Percentiles rank a stretch among this genome's conserved stretches.
Conservation (phyloP, 805 yeast species). For the Candida michaelii region DNA sequence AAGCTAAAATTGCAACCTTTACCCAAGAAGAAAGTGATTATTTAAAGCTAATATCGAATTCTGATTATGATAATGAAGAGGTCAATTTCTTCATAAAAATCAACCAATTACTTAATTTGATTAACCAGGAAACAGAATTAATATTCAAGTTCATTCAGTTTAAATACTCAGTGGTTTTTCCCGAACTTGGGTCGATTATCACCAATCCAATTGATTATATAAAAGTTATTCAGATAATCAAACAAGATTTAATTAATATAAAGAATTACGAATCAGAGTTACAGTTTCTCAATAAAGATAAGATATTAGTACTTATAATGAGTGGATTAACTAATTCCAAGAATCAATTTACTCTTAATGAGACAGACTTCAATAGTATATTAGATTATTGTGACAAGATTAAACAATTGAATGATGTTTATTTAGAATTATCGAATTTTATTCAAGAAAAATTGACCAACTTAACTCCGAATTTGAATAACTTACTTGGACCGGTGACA, state of each 20-base stretch:
- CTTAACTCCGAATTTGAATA: slow-evolving; percentile 79
- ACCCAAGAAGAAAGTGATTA: slow-evolving; percentile 28
- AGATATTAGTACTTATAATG: slow-evolving; percentile 70
- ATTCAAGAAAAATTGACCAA: slow-evolving; percentile 55
- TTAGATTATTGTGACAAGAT: slow-evolving; percentile 48
- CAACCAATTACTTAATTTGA: slow-evolving; percentile 54
- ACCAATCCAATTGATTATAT: slow-evolving; percentile 64
- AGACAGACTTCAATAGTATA: slow-evolving; percentile 37
- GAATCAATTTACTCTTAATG: slow-evolving; percentile 22
- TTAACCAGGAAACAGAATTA: slow-evolving; percentile 52
- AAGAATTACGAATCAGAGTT: slow-evolving; percentile 34
- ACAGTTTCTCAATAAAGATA: slow-evolving; percentile 48
- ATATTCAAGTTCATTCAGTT: slow-evolving; percentile 51
- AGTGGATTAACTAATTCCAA: slow-evolving; percentile 56
- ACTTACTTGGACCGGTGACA: slow-evolving; percentile 67
- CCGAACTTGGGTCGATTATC: slow-evolving; percentile 67
- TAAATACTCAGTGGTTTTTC: slow-evolving; percentile 61
- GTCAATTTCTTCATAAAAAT: slow-evolving; percentile 51
- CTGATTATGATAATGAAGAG: slow-evolving; percentile 35
- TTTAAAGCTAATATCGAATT: slow-evolving; percentile 28
- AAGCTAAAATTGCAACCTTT: slow-evolving; percentile 20
- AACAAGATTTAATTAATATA: slow-evolving; percentile 42
- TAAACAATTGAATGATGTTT: slow-evolving; percentile 43
- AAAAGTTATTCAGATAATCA: slow-evolving; percentile 48
- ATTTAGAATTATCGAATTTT: slow-evolving; percentile 46